Evolutionary conservation across 257 asterid genomes (phyloP), one percentile per base, ranked within the genome.

Genomic region (Verbena officinalis): DNA sequence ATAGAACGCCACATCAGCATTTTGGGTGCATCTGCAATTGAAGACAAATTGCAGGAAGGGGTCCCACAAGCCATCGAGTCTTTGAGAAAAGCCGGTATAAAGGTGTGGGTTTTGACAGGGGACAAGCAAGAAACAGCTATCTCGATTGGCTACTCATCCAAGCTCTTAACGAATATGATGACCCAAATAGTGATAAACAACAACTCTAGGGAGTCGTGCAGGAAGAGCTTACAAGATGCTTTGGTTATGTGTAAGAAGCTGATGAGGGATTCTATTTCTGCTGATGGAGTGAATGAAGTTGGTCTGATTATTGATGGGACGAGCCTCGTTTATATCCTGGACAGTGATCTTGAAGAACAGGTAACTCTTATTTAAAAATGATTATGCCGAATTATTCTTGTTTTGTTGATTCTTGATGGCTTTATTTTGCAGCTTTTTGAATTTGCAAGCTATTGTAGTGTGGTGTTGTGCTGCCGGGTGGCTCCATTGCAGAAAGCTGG

Each of bases 401-500:
- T 36, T 36, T 36, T 36, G 9, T 36, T 9, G 40, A 9, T 36
- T 9, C 64, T 75, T 42, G 13, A 14, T 55, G 22, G 27, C 44
- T n/a, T 21, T 70, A 20, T 49, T 65, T 74, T 67, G 65, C 90
- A 88, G 94, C 78, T 85, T 69, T 88, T 85, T 66, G 81, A 81
- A 50, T 69, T 88, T 73, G 82, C 96, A 43, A 81, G 81, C 67
- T 81, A 78, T 66, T 88, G 96, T 62, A 57, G 78, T 8, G 94
- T 78, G 68, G 96, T 88, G n/a, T 80, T 88, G 62, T 85, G 96
- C 63, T 88, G 94, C 52, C 86, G 96, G 59, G 96, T 88, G 64
- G 96, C 96, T 66, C 96, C 96, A 40, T 69, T 88, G 77, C 96
- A 88, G 31, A 88, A 88, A 59, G 90, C 96, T 24, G 96, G 90